phyloP scores from a whole-genome alignment of 306 rosid genomes.

The Luffa acutangula region DNA sequence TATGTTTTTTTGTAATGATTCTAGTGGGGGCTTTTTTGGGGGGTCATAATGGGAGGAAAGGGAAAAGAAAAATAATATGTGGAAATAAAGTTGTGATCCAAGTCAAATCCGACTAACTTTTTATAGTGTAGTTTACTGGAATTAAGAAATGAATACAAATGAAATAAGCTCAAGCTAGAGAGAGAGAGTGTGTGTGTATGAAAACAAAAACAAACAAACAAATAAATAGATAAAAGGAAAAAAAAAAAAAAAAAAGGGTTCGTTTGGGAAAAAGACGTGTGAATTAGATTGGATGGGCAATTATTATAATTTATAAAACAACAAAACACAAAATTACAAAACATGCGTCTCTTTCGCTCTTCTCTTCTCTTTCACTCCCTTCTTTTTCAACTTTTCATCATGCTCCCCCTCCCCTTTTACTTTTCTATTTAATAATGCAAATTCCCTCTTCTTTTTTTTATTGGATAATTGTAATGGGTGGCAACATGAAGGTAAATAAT shows the following conservation, averaged over 20 bases:
- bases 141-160: neutral
- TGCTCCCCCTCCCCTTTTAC: neutral
- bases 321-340: neutral
- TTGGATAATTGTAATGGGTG: too few species aligned
- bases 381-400: neutral
- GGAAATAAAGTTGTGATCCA: neutral
- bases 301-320: neutral
- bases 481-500: too few species aligned
- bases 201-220: neutral
- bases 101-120: neutral
- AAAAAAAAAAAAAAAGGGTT: neutral
- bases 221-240: neutral
- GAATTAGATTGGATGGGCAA: neutral
- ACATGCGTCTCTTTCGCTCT: constrained; percentile 2
- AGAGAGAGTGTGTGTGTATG: neutral
- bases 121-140: neutral
- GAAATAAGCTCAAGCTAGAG: neutral
- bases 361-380: neutral
- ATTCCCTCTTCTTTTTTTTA: too few species aligned
- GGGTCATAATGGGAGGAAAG: neutral
- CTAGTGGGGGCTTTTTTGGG: neutral
- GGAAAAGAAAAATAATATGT: neutral
- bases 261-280: neutral
- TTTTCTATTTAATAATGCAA: neutral
- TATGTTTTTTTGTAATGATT: too few species aligned